Evolutionary conservation across 345 rosid species (phyloP), one percentile per base, ranked within the genome.

Genomic region (Hibiscus tridactylites): DNA sequence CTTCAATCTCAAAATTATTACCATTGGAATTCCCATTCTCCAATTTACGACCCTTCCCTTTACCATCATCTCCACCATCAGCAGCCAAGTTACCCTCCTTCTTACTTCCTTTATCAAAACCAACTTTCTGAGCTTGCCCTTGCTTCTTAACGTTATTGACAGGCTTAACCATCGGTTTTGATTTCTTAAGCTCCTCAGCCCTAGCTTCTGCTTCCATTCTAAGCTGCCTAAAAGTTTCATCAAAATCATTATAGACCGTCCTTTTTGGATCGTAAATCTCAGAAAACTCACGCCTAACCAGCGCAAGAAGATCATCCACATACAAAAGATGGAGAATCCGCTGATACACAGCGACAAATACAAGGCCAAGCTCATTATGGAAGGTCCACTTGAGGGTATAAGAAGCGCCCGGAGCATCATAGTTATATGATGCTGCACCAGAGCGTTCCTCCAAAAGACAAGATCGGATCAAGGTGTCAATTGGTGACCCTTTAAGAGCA

Each of bases 401-500:
- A 24, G 96, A 77, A 39, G 92, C 90, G 60, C 98, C 96, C 0
- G 93, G 88, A 69, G 86, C 90, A 77, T 89, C 97, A 52, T 92
- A 87, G 68, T 87, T 88, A 65, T 74, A 95, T 0, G 88, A 90
- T 5, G 88, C 83, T 9, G 83, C 85, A 3, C 99, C 99, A 1
- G 99, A 95, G 59, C 98, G 91, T 70, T 95, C 99, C 91, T 95
- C 98, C 81, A 95, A 83, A 9, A 95, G 94, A 68, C 97, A 95
- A 4, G 98, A 95, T 6, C 96, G 78, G 74, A 95, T 95, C 82
- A 95, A 75, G 64, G 98, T 84, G 59, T 95, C 98, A 50, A 95
- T 89, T 0, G 98, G 99, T 15, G 99, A 92, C 6, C 99, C 98
- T 77, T 79, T 90, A 9, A 95, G 84, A 70, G 99, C 99, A 35